Evolutionary conservation across 2,329 filamentous ascomycete species (phyloP).

Genomic region (Colletotrichum trifolii): DNA sequence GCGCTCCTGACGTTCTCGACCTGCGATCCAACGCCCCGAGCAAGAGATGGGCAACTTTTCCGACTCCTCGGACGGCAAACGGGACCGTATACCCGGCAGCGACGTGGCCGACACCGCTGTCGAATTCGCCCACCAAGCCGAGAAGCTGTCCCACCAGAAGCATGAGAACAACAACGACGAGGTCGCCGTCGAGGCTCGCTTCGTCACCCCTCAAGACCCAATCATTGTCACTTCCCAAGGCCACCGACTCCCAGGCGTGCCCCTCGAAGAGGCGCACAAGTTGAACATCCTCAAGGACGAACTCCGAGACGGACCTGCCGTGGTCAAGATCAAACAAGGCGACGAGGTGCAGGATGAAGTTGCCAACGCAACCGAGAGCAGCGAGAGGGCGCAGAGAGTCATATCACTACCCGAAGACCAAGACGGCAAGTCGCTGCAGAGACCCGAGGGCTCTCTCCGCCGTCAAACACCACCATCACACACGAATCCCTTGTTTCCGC

Average conservation of each 20-base stretch:
- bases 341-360: conserved; percentile 42
- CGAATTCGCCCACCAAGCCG: conserved; percentile 71
- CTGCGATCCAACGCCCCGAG: neutral
- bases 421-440: conserved; percentile 52
- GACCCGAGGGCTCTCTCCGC: conserved; percentile 58
- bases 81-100: conserved; percentile 34
- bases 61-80: conserved; percentile 26
- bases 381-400: conserved; percentile 42
- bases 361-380: conserved; percentile 46
- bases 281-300: conserved; percentile 72
- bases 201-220: conserved; percentile 76
- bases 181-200: conserved; percentile 71
- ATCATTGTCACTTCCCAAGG: conserved; percentile 77
- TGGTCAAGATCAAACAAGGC: conserved; percentile 38
- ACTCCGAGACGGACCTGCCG: conserved; percentile 46
- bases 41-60: conserved; percentile 30
- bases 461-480: conserved; percentile 70
- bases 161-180: conserved; percentile 41
- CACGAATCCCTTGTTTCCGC: conserved; percentile 86
- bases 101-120: conserved; percentile 56
- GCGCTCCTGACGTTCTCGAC: neutral
- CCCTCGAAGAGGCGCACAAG: conserved; percentile 75
- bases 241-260: conserved; percentile 74
- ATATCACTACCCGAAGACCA: conserved; percentile 41
- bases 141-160: conserved; percentile 62